These are phyloP conservation scores for Crithidia acanthocephali DNA, from an alignment of 208 protist genomes.

Conservation along the genomic window DNA sequence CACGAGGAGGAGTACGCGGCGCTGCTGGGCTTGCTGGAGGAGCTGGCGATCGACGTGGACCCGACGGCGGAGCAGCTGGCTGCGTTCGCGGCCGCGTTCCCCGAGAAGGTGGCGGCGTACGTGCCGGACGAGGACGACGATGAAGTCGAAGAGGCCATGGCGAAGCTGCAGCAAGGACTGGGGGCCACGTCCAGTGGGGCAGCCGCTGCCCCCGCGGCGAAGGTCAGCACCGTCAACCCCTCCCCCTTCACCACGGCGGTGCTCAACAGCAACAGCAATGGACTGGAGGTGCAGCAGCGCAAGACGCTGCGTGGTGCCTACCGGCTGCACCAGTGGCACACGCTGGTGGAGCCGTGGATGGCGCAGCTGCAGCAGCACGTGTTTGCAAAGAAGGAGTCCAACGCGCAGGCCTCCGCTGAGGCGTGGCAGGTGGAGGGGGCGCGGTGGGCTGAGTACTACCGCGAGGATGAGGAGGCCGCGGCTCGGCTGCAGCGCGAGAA, in stretches of 20 bases:
- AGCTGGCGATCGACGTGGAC: constrained; percentile 28
- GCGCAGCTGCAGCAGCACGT: constrained; percentile 21
- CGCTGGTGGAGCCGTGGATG: constrained; percentile 38
- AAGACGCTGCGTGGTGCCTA: constrained; percentile 40
- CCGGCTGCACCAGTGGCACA: constrained; percentile 43
- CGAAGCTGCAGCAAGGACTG: constrained; percentile 18
- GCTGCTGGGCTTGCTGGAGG: constrained; percentile 46
- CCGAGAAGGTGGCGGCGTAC: constrained; percentile 36
- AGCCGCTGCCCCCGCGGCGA: neutral
- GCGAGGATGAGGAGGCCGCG: constrained; percentile 32
- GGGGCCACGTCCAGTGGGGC: neutral
- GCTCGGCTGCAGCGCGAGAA: constrained; percentile 9
- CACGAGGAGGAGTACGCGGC: constrained; percentile 55
- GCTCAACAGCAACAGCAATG: neutral
- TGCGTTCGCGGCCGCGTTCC: constrained; percentile 35
- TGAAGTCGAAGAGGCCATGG: constrained; percentile 12
- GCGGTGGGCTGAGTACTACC: constrained; percentile 46
- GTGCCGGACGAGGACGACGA: constrained; percentile 37
- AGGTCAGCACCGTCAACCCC: neutral
- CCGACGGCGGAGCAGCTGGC: constrained; percentile 28
- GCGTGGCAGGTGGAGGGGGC: constrained; percentile 37
- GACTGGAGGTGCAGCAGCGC: constrained; percentile 1
- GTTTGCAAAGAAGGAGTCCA: constrained; percentile 17
- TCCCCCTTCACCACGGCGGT: neutral
- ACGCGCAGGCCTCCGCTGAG: constrained; percentile 4